Conservation (phyloP, 1,284 basidiomycete genomes). For the Coniophora puteana region DNA sequence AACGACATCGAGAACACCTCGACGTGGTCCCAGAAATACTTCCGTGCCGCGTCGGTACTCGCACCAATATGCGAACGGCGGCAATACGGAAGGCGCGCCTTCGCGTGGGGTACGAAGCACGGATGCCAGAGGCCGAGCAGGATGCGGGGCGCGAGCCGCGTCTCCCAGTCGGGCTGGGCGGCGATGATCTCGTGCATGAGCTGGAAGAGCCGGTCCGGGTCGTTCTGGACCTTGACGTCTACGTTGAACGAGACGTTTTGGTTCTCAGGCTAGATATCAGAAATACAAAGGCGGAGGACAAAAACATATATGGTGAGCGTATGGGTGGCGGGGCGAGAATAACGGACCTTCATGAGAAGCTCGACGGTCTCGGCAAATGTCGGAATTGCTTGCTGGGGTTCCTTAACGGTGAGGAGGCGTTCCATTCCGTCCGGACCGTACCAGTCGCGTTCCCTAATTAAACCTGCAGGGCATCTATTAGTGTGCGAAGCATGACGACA, state of each 20-base stretch:
- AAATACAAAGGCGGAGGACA: slow-evolving; percentile 3
- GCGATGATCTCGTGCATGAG: slow-evolving; percentile 81
- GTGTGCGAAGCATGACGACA: slow-evolving; percentile 12
- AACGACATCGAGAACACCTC: slow-evolving; percentile 90
- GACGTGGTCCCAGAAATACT: slow-evolving; percentile 91
- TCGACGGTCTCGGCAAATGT: slow-evolving; percentile 82
- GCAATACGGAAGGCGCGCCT: slow-evolving; percentile 76
- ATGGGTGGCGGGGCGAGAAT: slow-evolving; percentile 6
- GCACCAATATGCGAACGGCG: slow-evolving; percentile 84
- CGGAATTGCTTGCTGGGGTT: slow-evolving; percentile 84
- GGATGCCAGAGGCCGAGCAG: slow-evolving; percentile 93
- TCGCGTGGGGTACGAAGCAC: slow-evolving; percentile 79
- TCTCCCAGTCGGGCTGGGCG: slow-evolving; percentile 74
- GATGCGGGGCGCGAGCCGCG: slow-evolving; percentile 83
- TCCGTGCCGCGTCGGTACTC: slow-evolving; percentile 64
- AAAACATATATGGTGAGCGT: slow-evolving; percentile 8
- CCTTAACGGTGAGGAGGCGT: slow-evolving; percentile 77
- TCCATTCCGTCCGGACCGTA: slow-evolving; percentile 75
- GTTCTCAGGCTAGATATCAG: slow-evolving; percentile 76
- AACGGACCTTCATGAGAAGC: slow-evolving; percentile 72
- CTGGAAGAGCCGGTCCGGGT: slow-evolving; percentile 82
- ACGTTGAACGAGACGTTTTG: slow-evolving; percentile 85
- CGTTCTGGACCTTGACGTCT: slow-evolving; percentile 93
- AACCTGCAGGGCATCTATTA: slow-evolving; percentile 38
- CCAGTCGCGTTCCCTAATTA: slow-evolving; percentile 71